Percentiles rank a stretch among this genome's conserved stretches.
These are phyloP conservation scores for Pseudozyma hubeiensis DNA, from an alignment of 1,284 basidiomycete species.

Conservation along the genomic window DNA sequence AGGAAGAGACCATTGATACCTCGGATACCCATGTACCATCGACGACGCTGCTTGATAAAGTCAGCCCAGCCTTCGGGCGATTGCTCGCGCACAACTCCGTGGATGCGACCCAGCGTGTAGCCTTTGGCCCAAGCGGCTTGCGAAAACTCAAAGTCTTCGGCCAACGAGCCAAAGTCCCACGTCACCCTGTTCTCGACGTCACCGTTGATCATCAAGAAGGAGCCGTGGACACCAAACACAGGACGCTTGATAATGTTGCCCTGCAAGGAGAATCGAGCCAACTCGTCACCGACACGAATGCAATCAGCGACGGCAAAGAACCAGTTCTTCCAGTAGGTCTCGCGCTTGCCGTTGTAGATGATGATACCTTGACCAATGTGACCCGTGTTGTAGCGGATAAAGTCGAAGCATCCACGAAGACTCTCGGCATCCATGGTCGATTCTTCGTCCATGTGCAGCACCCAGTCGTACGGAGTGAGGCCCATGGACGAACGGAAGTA, in stretches of 20 bases:
- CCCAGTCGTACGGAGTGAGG: constrained; percentile 70
- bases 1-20: constrained; percentile 68
- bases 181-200: constrained; percentile 70
- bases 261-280: constrained; percentile 70
- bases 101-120: constrained; percentile 70
- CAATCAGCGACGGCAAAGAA: constrained; percentile 71
- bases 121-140: constrained; percentile 70
- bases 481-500: constrained; percentile 70
- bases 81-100: constrained; percentile 70
- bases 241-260: constrained; percentile 70
- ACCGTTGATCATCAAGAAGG: constrained; percentile 70
- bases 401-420: constrained; percentile 69
- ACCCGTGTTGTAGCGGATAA: constrained; percentile 69
- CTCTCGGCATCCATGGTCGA: constrained; percentile 70
- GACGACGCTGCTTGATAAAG: constrained; percentile 70
- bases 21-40: constrained; percentile 70
- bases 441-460: constrained; percentile 71
- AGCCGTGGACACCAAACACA: constrained; percentile 70
- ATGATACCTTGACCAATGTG: constrained; percentile 71
- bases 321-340: constrained; percentile 71
- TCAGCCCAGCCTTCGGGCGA: constrained; percentile 69
- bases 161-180: constrained; percentile 68
- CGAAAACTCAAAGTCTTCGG: constrained; percentile 71
- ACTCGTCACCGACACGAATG: constrained; percentile 70
- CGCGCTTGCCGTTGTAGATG: constrained; percentile 69